These are phyloP conservation scores for Fusarium verrucosum DNA, from an alignment of 2,329 filamentous ascomycete species.

Conservation along the genomic window DNA sequence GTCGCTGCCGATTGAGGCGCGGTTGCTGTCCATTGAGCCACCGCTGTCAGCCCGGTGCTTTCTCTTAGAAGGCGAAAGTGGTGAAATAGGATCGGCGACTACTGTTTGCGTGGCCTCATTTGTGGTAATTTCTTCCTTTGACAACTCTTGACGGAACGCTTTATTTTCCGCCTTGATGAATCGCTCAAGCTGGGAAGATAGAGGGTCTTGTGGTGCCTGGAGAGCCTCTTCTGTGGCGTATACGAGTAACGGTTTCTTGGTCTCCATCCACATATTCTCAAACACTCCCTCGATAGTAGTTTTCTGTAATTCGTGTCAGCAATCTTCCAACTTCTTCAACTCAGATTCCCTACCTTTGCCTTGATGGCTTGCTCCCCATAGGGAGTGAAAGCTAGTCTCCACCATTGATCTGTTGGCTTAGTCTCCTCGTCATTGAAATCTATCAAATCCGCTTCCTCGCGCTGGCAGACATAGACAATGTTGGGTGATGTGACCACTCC, in stretches of 20 bases:
- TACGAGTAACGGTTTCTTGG: conserved; percentile 59
- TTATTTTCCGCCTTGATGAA: conserved; percentile 64
- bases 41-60: conserved; percentile 58
- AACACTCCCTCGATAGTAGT: conserved; percentile 57
- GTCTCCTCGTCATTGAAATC: conserved; percentile 51
- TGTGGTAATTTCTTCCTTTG: conserved; percentile 48
- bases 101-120: conserved; percentile 27
- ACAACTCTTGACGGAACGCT: conserved; percentile 61
- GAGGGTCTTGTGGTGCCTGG: conserved; percentile 38
- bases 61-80: conserved; percentile 55
- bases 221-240: conserved; percentile 60
- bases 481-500: conserved; percentile 60
- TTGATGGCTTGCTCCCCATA: conserved; percentile 55
- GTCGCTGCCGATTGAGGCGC: conserved; percentile 56
- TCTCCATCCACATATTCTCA: conserved; percentile 58
- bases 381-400: conserved; percentile 59
- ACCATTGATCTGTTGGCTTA: conserved; percentile 61
- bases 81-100: conserved; percentile 48
- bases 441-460: conserved; percentile 54
- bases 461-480: conserved; percentile 61
- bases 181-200: conserved; percentile 54
- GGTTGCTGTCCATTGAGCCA: conserved; percentile 59
- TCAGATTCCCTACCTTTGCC: conserved; percentile 56
- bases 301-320: conserved; percentile 53
- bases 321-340: neutral